Base-by-base conservation (phyloP, 768 basidiomycete species). In the Tylopilus plumbeoviolaceoides region DNA sequence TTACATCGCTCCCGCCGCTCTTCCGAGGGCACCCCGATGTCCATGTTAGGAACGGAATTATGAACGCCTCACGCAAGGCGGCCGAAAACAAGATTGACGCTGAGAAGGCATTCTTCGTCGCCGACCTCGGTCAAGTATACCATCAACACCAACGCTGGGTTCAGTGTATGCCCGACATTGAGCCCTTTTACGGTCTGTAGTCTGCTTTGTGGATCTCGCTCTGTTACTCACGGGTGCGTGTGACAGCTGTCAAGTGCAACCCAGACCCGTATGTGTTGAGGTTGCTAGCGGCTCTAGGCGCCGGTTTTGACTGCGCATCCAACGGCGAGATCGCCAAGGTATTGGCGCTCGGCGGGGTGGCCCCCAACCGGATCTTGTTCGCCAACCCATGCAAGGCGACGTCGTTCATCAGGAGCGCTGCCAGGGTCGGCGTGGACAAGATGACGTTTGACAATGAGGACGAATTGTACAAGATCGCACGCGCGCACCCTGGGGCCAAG, bases 391-490 rank as follows among this genome's bases (percentile, higher is more conserved):
- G 97, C 85, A 99, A 99, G 74, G 91, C 97, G 2, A 78, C 82
- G 11, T 95, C 93, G 0, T 98, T 95, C 74, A 80, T 99, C 62
- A 89, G 94, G 45, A 81, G 83, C 61, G 90, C 97, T 15, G 84
- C 85, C 39, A 83, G 80, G 61, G 71, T 75, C 30, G 85, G 89
- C 20, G 95, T 98, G 48, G 80, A 91, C 65, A 84, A 80, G 74
- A 97, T 98, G 95, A 98, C 95, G 6, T 99, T 99, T 67, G 97
- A 99, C 75, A 99, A 98, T 71, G 81, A 82, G 38, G 97, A 99
- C 72, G 97, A 99, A 68, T 75, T 99, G 17, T 81, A 88, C 82
- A 99, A 99, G 75, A 83, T 98, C 55, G 83, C 89, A 17, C 85
- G 87, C 31, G 72, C 78, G 6, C 84, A 94, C 68, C 91, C 94